phyloP scores from a whole-genome alignment of 805 yeast species.

The Ogataea allantospora region DNA sequence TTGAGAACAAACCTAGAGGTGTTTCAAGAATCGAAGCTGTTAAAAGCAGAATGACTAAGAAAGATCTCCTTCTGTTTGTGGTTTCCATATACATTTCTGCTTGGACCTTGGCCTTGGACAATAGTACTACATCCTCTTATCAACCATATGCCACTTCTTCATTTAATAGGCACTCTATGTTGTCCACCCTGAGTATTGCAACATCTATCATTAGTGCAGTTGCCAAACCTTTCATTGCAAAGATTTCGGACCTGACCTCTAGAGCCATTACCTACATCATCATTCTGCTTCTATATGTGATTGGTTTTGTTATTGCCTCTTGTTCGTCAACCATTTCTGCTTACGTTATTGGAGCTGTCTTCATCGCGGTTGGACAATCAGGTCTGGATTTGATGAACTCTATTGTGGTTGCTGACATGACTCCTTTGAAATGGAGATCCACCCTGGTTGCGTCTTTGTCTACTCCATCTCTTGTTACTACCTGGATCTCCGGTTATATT shows the following conservation, averaged over 20 bases:
- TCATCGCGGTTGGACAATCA: slow-evolving; percentile 24
- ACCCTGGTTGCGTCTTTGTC: slow-evolving; percentile 24
- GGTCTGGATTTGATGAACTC: slow-evolving; percentile 24
- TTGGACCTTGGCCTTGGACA: slow-evolving; percentile 33
- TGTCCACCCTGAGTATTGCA: slow-evolving; percentile 27
- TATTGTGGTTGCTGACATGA: slow-evolving; percentile 29
- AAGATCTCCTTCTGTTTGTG: slow-evolving; percentile 16
- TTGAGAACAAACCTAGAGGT: slow-evolving; percentile 10
- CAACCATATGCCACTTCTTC: slow-evolving; percentile 34
- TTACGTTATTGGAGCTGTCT: slow-evolving; percentile 27
- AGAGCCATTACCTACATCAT: slow-evolving; percentile 25
- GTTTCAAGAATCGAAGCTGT: slow-evolving; percentile 6
- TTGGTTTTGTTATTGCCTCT: slow-evolving; percentile 29
- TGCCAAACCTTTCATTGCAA: slow-evolving; percentile 27
- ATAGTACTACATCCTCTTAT: slow-evolving; percentile 33
- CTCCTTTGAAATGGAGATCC: slow-evolving; percentile 32
- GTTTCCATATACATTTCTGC: slow-evolving; percentile 85
- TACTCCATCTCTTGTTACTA: slow-evolving; percentile 40
- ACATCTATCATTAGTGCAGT: slow-evolving; percentile 27
- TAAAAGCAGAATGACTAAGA: not conserved
- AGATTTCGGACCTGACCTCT: slow-evolving; percentile 29
- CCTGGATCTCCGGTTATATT: slow-evolving; percentile 44
- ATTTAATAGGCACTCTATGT: slow-evolving; percentile 23
- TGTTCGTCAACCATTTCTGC: slow-evolving; percentile 25
- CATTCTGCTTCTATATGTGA: slow-evolving; percentile 20